Evolutionary conservation across 2,329 filamentous ascomycete species (phyloP), one percentile per base, ranked within the genome.

Genomic region (Talaromyces islandicus): DNA sequence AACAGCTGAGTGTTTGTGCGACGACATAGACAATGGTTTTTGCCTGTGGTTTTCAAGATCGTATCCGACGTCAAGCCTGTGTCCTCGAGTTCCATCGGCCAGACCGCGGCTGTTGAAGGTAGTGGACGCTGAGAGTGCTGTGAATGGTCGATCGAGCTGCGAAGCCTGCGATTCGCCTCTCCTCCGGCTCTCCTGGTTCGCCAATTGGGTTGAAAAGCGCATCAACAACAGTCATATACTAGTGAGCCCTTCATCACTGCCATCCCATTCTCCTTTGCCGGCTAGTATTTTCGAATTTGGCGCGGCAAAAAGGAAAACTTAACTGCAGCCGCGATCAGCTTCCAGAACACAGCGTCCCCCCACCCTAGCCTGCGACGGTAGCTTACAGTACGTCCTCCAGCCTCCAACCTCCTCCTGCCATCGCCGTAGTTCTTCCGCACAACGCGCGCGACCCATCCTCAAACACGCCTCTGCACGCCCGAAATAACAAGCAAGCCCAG

Each of bases 361-460:
- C 56, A 48, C 56, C 25, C 32, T 51, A 29, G 17, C 29, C 56
- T 11, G 48, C 35, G 56, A 19, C 56, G 56, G 56, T 38, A 43
- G 41, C 41, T 43, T 14, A 43, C 41, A 14, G n/a, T 17, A 25
- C 27, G 43, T 57, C 25, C 29, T 21, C 11, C 11, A 32, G 43
- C 17, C 24, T 30, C 38, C 52, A 32, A 38, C 25, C 30, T 59
- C 27, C 43, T 11, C 19, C 52, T n/a, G 12, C 10, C 54, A 25
- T 46, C 54, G 19, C 7, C 12, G 19, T 19, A 30, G 54, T 30
- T 29, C 21, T 27, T 48, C 54, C 29, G 29, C 27, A 54, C 30
- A 51, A 58, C 56, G 52, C 59, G 56, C 51, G 51, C 56, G 30
- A 54, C 54, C 58, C 25, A 27, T 27, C 55, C 32, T 32, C 56